A percentile compares a stretch with the other conserved stretches of the same genome.
Evolutionary conservation across 2,329 filamentous ascomycete species (phyloP).

Genomic region (Periconia digitata): DNA sequence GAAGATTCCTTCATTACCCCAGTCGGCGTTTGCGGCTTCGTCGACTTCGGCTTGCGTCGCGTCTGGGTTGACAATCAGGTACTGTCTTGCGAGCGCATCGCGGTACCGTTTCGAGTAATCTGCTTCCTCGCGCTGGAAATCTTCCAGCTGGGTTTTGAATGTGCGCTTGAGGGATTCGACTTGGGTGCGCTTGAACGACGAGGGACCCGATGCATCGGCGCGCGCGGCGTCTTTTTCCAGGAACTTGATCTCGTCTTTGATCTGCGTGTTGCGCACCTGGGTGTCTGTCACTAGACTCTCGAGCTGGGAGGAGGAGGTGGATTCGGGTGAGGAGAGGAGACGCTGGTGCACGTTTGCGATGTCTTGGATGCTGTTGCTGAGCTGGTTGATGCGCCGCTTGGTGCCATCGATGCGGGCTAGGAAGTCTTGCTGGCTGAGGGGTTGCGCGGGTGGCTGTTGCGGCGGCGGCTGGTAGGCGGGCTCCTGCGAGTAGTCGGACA

Average conservation of each 20-base stretch:
- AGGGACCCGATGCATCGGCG: conserved; percentile 62
- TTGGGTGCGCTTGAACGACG: conserved; percentile 68
- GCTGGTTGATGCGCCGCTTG: conserved; percentile 67
- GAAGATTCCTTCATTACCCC: conserved; percentile 79
- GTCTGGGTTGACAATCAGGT: conserved; percentile 78
- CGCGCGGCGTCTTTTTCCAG: conserved; percentile 70
- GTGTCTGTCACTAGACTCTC: conserved; percentile 70
- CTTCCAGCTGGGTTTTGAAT: conserved; percentile 71
- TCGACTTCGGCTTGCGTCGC: conserved; percentile 73
- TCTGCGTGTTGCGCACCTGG: conserved; percentile 70
- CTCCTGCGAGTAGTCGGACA: conserved; percentile 37
- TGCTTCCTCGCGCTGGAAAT: conserved; percentile 71
- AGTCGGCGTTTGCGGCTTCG: conserved; percentile 69
- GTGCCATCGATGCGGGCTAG: conserved; percentile 66
- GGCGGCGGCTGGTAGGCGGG: conserved; percentile 12
- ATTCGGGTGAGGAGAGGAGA: conserved; percentile 66
- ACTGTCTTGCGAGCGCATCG: conserved; percentile 78
- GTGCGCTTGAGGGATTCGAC: conserved; percentile 69
- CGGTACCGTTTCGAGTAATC: conserved; percentile 71
- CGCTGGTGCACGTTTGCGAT: conserved; percentile 73
- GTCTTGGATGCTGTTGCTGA: conserved; percentile 67
- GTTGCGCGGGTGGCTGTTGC: conserved; percentile 58
- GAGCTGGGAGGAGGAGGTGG: conserved; percentile 55
- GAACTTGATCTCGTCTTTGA: conserved; percentile 77
- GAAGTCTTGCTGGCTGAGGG: conserved; percentile 67